A percentile compares a stretch with the other conserved stretches of the same genome.
Conservation (phyloP, 2,329 filamentous ascomycete species). For the Aschersonia sp. region DNA sequence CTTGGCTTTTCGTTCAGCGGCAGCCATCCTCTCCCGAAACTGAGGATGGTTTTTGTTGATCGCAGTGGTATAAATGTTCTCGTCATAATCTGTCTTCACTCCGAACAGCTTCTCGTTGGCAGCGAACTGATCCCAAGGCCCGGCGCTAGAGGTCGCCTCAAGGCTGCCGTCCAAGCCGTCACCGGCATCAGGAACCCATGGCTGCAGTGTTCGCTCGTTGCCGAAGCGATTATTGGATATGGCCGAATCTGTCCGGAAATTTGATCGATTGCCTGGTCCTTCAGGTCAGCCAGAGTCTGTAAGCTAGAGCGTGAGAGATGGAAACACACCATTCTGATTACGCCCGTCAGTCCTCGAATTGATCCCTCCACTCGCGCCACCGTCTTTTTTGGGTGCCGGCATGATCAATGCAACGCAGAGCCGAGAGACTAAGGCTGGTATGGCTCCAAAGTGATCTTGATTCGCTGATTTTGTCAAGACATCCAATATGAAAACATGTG, state of each 20-base stretch:
- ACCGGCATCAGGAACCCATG: conserved; percentile 57
- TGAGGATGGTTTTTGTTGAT: conserved; percentile 76
- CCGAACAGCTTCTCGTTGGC: conserved; percentile 81
- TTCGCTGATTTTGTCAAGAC: background rate
- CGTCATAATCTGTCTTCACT: conserved; percentile 78
- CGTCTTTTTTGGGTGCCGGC: conserved; percentile 25
- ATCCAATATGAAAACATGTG: conserved; percentile 1
- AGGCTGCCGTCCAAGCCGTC: conserved; percentile 57
- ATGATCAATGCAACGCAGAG: conserved; percentile 13
- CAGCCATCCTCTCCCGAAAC: conserved; percentile 63
- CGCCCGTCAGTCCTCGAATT: conserved; percentile 15
- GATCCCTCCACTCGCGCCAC: conserved; percentile 14
- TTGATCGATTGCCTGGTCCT: conserved; percentile 43
- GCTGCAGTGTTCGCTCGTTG: conserved; percentile 63
- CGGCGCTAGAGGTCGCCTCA: conserved; percentile 38
- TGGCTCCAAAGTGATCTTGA: conserved; percentile 6
- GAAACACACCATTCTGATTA: conserved; percentile 21
- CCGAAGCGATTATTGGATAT: conserved; percentile 63
- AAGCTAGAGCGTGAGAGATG: too few species aligned
- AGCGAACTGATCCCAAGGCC: conserved; percentile 84
- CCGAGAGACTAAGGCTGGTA: conserved; percentile 8
- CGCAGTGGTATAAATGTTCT: conserved; percentile 83
- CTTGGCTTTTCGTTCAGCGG: conserved; percentile 69
- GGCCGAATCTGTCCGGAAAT: conserved; percentile 76
- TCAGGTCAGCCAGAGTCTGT: background rate